phyloP scores from a whole-genome alignment of 805 yeast species.

The Spathaspora hagerdaliae region DNA sequence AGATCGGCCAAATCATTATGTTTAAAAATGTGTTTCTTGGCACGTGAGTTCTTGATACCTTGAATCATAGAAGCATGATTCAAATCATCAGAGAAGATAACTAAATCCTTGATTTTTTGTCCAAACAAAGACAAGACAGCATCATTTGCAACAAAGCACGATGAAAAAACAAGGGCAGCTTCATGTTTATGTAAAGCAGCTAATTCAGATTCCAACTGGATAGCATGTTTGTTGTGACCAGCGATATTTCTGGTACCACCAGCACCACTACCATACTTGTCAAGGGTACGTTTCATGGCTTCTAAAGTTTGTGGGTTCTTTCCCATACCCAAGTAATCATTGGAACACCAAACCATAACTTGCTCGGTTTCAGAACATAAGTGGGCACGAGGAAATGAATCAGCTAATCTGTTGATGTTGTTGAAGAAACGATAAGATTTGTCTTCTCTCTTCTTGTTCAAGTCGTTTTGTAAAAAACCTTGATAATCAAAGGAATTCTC shows the following conservation, averaged over 20 bases:
- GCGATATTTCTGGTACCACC: constrained; percentile 99
- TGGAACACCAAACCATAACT: constrained; percentile 99
- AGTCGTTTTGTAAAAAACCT: constrained; percentile 62
- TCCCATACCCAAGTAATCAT: constrained; percentile 96
- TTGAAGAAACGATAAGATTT: constrained; percentile 94
- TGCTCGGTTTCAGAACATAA: constrained; percentile 68
- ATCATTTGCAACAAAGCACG: constrained; percentile 96
- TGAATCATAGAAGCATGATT: constrained; percentile 98
- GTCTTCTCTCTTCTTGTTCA: constrained; percentile 74
- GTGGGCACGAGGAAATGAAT: constrained; percentile 92
- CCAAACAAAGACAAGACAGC: constrained; percentile 90
- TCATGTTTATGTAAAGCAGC: constrained; percentile 93
- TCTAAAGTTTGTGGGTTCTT: constrained; percentile 67
- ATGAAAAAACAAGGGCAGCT: constrained; percentile 90
- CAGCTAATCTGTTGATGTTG: constrained; percentile 93
- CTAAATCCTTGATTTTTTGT: constrained; percentile 82
- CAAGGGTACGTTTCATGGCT: constrained; percentile 75
- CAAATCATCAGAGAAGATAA: constrained; percentile 85
- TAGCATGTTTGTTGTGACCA: constrained; percentile 92
- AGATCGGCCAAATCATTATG: constrained; percentile 86
- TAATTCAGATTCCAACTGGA: constrained; percentile 76
- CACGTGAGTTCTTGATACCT: constrained; percentile 88
- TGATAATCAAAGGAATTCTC: constrained; percentile 66
- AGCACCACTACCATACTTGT: constrained; percentile 95
- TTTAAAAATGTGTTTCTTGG: constrained; percentile 83